Percentiles rank a stretch among this genome's conserved stretches.
These are phyloP conservation scores for Hypoxylon sp. DNA, from an alignment of 2,329 filamentous ascomycete genomes.

Conservation along the genomic window DNA sequence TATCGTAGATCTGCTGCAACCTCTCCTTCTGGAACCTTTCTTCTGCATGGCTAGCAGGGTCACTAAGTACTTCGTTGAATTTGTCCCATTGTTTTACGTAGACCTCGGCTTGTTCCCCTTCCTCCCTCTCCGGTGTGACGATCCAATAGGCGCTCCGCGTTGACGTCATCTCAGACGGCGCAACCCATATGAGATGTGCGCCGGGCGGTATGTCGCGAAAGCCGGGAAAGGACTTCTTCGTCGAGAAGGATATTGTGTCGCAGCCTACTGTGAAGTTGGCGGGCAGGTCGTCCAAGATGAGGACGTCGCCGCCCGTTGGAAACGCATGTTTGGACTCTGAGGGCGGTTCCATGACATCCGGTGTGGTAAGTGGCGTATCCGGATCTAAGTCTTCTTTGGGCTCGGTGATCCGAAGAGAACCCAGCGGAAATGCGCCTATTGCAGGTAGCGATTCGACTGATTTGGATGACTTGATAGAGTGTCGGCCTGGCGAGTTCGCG, in stretches of 20 bases:
- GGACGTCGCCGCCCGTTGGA: conserved; percentile 61
- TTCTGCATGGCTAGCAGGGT: conserved; percentile 63
- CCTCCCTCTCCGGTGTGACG: conserved; percentile 55
- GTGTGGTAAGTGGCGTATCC: conserved; percentile 38
- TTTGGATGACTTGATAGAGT: conserved; percentile 51
- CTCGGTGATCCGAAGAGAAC: conserved; percentile 45
- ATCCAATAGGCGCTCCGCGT: conserved; percentile 73
- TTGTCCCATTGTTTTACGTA: conserved; percentile 62
- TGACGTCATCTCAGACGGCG: conserved; percentile 64
- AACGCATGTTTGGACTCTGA: conserved; percentile 52
- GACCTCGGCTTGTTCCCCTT: conserved; percentile 52
- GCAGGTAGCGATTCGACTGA: conserved; percentile 54
- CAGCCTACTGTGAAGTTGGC: conserved; percentile 67
- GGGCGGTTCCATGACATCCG: conserved; percentile 40
- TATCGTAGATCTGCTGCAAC: conserved; percentile 57
- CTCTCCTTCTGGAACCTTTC: conserved; percentile 61
- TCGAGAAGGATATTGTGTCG: conserved; percentile 66
- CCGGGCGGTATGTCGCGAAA: conserved; percentile 70
- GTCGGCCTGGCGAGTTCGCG: conserved; percentile 21
- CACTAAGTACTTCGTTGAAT: conserved; percentile 68
- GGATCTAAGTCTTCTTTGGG: conserved; percentile 26
- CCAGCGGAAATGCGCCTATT: conserved; percentile 52
- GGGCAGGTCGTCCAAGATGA: conserved; percentile 68
- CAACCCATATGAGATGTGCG: conserved; percentile 72
- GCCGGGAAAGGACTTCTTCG: conserved; percentile 64